Percentiles rank a stretch among this genome's conserved stretches.
These are phyloP conservation scores for Candida endomychidarum DNA, from an alignment of 805 yeast species.

Conservation along the genomic window DNA sequence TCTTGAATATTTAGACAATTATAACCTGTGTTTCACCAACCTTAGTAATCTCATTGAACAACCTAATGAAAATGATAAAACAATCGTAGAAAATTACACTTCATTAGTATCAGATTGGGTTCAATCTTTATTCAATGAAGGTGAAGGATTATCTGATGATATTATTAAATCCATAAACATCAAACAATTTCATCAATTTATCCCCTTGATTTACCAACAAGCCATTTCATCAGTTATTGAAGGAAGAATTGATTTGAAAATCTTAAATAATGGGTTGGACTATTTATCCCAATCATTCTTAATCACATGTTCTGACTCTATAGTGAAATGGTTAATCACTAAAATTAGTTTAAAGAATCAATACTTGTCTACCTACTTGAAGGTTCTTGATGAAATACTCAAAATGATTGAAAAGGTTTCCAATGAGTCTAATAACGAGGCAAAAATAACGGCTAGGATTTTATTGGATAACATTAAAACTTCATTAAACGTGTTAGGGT, in stretches of 20 bases:
- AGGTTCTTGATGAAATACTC: slow-evolving; percentile 26
- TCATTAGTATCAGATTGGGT: slow-evolving; percentile 63
- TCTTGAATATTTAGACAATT: slow-evolving; percentile 33
- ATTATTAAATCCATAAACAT: slow-evolving; percentile 65
- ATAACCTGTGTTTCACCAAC: slow-evolving; percentile 29
- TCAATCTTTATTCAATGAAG: slow-evolving; percentile 68
- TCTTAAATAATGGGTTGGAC: slow-evolving; percentile 76
- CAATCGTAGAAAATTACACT: slow-evolving; percentile 33
- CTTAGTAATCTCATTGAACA: slow-evolving; percentile 23
- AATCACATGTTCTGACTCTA: slow-evolving; percentile 48
- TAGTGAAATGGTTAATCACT: slow-evolving; percentile 32
- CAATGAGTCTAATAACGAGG: slow-evolving; percentile 19
- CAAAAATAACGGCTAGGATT: slow-evolving; percentile 21
- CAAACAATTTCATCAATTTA: slow-evolving; percentile 63
- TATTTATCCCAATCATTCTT: slow-evolving; percentile 82
- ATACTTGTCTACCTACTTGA: slow-evolving; percentile 17
- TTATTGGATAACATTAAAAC: slow-evolving; percentile 25
- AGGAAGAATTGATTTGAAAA: slow-evolving; percentile 56
- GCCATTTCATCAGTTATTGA: slow-evolving; percentile 60
- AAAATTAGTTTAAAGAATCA: slow-evolving; percentile 16
- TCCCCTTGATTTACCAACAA: slow-evolving; percentile 75
- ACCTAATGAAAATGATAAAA: slow-evolving; percentile 26
- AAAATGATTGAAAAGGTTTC: slow-evolving; percentile 20
- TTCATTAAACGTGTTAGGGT: neutral
- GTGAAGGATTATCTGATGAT: slow-evolving; percentile 78